Percentiles rank a stretch among this genome's conserved stretches.
These are phyloP conservation scores for Aureobasidium sp. DNA, from an alignment of 2,329 filamentous ascomycete genomes.

Conservation along the genomic window DNA sequence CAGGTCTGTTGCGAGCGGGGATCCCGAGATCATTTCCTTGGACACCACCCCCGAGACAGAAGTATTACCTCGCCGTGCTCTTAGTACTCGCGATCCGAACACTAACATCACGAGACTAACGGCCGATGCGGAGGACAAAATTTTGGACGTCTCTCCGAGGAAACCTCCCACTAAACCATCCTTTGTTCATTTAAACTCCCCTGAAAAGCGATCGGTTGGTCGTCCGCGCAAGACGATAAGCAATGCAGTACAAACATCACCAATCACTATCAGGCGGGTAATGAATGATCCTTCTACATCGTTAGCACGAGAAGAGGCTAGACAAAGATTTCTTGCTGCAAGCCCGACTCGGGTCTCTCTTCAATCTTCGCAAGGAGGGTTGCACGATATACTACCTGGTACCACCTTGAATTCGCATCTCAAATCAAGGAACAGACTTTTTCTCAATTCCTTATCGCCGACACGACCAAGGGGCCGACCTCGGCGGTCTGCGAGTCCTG, in stretches of 20 bases:
- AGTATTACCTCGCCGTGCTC: not conserved
- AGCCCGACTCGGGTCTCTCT: not conserved
- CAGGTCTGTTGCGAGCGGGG: not conserved
- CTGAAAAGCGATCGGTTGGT: constrained; percentile 18
- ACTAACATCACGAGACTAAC: not conserved
- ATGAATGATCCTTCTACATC: not conserved
- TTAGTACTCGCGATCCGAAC: constrained; percentile 4
- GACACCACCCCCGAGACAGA: not conserved
- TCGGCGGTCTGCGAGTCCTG: not conserved
- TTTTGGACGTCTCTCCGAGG: not conserved
- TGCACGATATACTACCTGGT: not conserved
- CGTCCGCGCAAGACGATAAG: constrained; percentile 21
- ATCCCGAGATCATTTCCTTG: not conserved
- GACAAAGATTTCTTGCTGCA: not conserved
- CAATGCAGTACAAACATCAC: not conserved
- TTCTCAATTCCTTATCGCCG: not conserved
- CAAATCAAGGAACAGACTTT: constrained; percentile 18
- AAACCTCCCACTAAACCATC: not conserved
- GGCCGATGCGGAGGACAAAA: not conserved
- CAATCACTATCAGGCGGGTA: not conserved
- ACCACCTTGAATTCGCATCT: not conserved
- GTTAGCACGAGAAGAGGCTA: not conserved
- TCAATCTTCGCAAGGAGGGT: not conserved
- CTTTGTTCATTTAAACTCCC: not conserved
- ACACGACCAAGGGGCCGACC: not conserved